Evolutionary conservation across 1,284 basidiomycete genomes (phyloP).

Genomic region (Pterulicium gracile): DNA sequence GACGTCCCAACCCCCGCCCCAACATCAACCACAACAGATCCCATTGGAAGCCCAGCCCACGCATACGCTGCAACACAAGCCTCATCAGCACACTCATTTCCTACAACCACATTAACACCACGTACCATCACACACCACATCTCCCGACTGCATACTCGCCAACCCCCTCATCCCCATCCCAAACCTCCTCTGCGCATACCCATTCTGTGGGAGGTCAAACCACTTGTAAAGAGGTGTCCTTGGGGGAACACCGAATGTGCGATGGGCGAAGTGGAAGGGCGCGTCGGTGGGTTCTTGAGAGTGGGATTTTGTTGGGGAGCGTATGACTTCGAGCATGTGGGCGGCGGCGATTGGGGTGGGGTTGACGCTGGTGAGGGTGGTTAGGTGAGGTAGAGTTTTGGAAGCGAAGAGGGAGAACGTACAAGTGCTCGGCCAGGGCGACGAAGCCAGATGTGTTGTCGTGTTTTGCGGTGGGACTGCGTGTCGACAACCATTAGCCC

Average conservation of each 20-base stretch:
- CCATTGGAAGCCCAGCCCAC: not conserved
- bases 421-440: conserved; percentile 15
- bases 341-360: conserved; percentile 16
- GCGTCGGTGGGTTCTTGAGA: conserved; percentile 13
- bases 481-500: not conserved
- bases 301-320: conserved; percentile 12
- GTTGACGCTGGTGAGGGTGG: conserved; percentile 12
- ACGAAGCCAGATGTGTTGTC: conserved; percentile 15
- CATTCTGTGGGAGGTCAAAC: conserved; percentile 16
- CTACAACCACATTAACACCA: not conserved
- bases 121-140: not conserved
- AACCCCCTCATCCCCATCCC: conserved; percentile 13
- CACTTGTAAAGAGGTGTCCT: conserved; percentile 12
- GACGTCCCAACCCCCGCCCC: not conserved
- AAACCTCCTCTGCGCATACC: conserved; percentile 13
- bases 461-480: conserved; percentile 16
- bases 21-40: conserved; percentile 3
- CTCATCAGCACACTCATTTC: conserved; percentile 1
- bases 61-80: not conserved
- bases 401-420: conserved; percentile 9
- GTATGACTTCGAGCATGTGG: conserved; percentile 17
- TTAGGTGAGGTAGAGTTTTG: no score
- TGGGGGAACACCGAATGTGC: conserved; percentile 12
- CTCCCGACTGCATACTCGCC: not conserved
- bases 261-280: conserved; percentile 17